Base-by-base conservation (phyloP, 805 yeast species). In the Kuraishia floccosa region DNA sequence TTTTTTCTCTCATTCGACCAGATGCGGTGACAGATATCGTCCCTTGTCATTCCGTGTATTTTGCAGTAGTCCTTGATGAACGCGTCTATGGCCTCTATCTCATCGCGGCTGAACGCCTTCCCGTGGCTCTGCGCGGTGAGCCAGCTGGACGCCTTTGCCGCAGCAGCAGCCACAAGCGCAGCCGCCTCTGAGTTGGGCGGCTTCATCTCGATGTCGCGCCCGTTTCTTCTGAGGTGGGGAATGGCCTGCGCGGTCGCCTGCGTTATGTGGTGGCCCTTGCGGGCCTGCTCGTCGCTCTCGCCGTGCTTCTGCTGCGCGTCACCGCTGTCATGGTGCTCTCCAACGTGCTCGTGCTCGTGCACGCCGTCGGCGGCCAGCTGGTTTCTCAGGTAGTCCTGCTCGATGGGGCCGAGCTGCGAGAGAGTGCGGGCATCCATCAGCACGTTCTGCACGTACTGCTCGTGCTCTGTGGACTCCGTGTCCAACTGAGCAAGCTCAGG, bases 1-100 rank as follows among this genome's bases (percentile, higher is more conserved):
- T 83, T 85, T 39, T 74, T 75, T 18, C 95, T 68, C 39, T 79
- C 87, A 40, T 76, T 73, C 5, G 85, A 60, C 97, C 97, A 87
- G 14, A 87, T 82, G 28, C 96, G 63, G 41, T 75, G 76, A 52
- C 95, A 81, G 5, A 87, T 68, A 34, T 78, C 80, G 27, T 68
- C 68, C 32, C 85, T 60, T 6, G 76, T 65, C 51, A 83, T 58
- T 19, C 66, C 65, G 45, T 79, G 65, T 39, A 78, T 65, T 27
- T 58, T 63, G 42, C 82, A 74, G 47, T 82, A 89, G 14, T 77
- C 78, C 11, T 59, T 54, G 37, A 87, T 72, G 43, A 82, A 85
- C 33, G 68, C 67, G 35, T 84, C 89, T 38, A 87, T 71, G 0
- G 84, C 81, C 14, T 58, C 65, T 12, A 60, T 65, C 52, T 87